Evolutionary conservation across 495 filamentous ascomycete genomes (phyloP), one percentile per base, ranked within the genome.

Genomic region (Neurospora sp.): DNA sequence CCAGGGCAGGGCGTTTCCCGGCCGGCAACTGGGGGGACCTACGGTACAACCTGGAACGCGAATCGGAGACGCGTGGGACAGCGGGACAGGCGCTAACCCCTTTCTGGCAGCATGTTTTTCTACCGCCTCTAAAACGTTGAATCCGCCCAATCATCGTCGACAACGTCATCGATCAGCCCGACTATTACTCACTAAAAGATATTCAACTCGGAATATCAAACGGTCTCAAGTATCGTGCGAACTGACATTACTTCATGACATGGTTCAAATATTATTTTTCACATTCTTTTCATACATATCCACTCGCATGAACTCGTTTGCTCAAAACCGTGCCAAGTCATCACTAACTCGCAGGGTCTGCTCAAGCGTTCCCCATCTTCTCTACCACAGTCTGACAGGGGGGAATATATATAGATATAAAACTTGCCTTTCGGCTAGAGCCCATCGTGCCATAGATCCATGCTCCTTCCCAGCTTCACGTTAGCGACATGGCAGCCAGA

Each of bases 1-100:
- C 71, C 71, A 76, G 72, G 53, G 53, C 71, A 76, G 72, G 53
- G 53, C 53, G 53, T 35, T 35, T 31, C 22, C 22, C 22, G 53
- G 53, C 53, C 18, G 22, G 22, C 22, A 71, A 72, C 53, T 61
- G 4, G 35, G 37, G 2, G 35, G 37, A 70, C 59, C 72, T 39
- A 12, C 39, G 35, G 5, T 37, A 37, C 35, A 37, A 37, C 35
- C 35, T 37, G 35, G 35, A 37, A 37, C 35, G 35, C 35, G 35
- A 37, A 37, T 37, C 35, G 7, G 1, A 5, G 35, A 37, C 35
- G 35, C 35, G 35, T 37, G 35, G 27, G 27, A 61, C 27, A 14
- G 12, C 53, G 16, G 22, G 22, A 48, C 16, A 22, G 22, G 38
- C 42, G 22, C 14, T 8, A 22, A 46, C 38, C 72, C 27, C 72